Evolutionary conservation across 345 rosid genomes (phyloP).

Genomic region (Chamaenerion angustifolium): DNA sequence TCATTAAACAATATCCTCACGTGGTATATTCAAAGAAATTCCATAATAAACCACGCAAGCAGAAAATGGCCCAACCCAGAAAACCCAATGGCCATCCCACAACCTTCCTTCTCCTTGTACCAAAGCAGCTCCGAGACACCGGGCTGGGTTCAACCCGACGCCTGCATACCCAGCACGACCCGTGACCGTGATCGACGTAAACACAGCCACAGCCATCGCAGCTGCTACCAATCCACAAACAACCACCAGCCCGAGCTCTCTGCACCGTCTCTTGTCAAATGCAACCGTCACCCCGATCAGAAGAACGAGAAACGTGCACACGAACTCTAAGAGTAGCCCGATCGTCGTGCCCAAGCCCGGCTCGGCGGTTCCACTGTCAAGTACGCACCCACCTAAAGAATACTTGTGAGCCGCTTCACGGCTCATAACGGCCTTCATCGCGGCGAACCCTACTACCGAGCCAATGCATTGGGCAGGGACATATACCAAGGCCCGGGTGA

Average conservation of each 20-base stretch:
- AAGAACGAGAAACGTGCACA: constrained; percentile 25
- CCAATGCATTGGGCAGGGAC: constrained; percentile 27
- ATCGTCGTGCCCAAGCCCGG: constrained; percentile 10
- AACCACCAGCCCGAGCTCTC: constrained; percentile 18
- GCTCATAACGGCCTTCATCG: constrained; percentile 18
- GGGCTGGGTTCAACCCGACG: constrained; percentile 38
- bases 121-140: constrained; percentile 29
- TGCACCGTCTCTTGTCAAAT: constrained; percentile 25
- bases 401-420: constrained; percentile 7
- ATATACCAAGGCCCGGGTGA: constrained; percentile 13
- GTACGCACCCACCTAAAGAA: constrained; percentile 29
- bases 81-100: constrained; percentile 22
- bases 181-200: constrained; percentile 27
- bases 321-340: constrained; percentile 17
- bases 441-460: constrained; percentile 19
- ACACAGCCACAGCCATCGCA: constrained; percentile 24
- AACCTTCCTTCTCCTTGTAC: constrained; percentile 5
- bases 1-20: neutral
- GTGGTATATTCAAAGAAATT: neutral
- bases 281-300: constrained; percentile 30
- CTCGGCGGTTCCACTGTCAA: too few relatives aligned
- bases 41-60: constrained; percentile 6
- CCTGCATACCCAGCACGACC: constrained; percentile 29
- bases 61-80: constrained; percentile 17
- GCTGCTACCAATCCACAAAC: constrained; percentile 20